These are phyloP conservation scores for Colletotrichum truncatum DNA, from an alignment of 2,329 filamentous ascomycete species.

Conservation along the genomic window DNA sequence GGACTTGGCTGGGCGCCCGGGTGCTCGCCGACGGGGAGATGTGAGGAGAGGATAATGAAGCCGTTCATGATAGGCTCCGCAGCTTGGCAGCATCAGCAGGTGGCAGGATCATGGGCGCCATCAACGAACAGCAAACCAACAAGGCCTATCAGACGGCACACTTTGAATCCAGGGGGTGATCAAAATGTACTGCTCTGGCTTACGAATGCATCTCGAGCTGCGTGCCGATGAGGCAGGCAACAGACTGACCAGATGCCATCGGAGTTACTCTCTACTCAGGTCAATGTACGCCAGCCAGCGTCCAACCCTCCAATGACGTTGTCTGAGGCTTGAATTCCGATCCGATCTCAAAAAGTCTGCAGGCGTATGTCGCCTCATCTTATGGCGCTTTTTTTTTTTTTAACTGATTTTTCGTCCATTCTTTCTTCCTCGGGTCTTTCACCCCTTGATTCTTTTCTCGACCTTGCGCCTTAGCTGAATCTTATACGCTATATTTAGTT, in stretches of 20 bases:
- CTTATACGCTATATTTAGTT: slow-evolving; percentile 26
- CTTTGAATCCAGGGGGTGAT: background rate
- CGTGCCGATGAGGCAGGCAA: background rate
- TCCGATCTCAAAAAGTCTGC: background rate
- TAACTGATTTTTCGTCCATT: slow-evolving; percentile 14
- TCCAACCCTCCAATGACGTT: slow-evolving; percentile 10
- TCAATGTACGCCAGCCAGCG: slow-evolving; percentile 4
- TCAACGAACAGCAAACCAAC: background rate
- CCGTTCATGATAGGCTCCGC: slow-evolving; percentile 15
- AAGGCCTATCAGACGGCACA: background rate
- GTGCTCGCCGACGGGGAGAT: slow-evolving; percentile 9
- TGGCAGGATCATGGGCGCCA: background rate
- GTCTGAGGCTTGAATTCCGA: slow-evolving; percentile 1
- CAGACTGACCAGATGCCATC: background rate
- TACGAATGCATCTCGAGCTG: background rate
- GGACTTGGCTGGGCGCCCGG: slow-evolving; percentile 14
- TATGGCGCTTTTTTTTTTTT: background rate
- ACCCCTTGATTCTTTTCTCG: background rate
- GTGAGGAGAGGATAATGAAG: slow-evolving; percentile 2
- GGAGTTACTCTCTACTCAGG: background rate
- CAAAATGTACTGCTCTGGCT: background rate
- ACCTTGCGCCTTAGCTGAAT: slow-evolving; percentile 7
- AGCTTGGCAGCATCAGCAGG: slow-evolving; percentile 23
- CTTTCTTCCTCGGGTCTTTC: background rate
- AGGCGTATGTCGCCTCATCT: background rate